Conservation (phyloP, 1,139 yeast genomes). For the Suhomyces choctaworum region DNA sequence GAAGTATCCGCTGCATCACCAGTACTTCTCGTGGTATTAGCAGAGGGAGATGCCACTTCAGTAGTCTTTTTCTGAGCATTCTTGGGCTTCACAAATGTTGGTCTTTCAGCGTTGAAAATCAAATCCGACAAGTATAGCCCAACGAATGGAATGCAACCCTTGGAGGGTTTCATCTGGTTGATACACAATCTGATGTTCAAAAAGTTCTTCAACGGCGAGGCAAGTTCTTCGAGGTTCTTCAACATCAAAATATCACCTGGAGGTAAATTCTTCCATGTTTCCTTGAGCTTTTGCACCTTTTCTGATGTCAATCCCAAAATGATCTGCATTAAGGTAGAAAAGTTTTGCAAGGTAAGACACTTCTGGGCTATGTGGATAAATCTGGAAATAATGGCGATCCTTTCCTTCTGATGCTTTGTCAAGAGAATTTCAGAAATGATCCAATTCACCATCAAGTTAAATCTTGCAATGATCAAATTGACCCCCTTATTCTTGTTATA, state of each 20-base stretch:
- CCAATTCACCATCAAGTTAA: conserved; percentile 91
- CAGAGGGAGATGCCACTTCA: conserved; percentile 4
- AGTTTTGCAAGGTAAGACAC: conserved; percentile 74
- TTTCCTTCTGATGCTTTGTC: conserved; percentile 57
- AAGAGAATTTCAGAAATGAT: conserved; percentile 81
- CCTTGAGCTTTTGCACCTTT: conserved; percentile 57
- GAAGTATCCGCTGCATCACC: conserved; percentile 7
- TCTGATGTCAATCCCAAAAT: conserved; percentile 80
- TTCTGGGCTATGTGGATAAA: conserved; percentile 84
- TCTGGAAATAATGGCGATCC: conserved; percentile 69
- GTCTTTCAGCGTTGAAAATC: conserved; percentile 75
- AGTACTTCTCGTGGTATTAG: conserved; percentile 5
- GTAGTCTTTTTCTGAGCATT: conserved; percentile 2
- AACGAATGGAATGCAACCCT: conserved; percentile 87
- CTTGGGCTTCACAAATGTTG: conserved; percentile 37
- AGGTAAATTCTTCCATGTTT: conserved; percentile 72
- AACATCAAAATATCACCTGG: conserved; percentile 61
- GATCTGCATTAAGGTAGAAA: conserved; percentile 83
- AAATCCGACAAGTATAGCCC: conserved; percentile 85
- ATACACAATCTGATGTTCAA: conserved; percentile 62
- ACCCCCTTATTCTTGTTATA: conserved; percentile 61
- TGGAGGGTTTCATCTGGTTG: conserved; percentile 61
- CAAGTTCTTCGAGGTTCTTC: conserved; percentile 62
- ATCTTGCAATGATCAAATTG: conserved; percentile 81
- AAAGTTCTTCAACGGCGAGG: conserved; percentile 69